Percentiles rank a stretch among this genome's conserved stretches.
Conservation (phyloP, 169 alveolate species). For the Miamiensis avidus region DNA sequence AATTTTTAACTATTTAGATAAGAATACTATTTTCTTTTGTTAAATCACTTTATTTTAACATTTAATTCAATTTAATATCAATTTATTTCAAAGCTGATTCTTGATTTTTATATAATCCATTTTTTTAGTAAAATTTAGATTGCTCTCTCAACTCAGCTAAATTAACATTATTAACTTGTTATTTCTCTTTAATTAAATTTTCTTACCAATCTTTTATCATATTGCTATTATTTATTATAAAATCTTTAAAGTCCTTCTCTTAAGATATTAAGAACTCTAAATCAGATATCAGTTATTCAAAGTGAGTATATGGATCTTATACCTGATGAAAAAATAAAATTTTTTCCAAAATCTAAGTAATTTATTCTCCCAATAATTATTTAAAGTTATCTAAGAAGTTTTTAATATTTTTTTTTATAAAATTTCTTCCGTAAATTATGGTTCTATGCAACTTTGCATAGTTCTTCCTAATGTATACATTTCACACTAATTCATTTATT, state of each 20-base stretch:
- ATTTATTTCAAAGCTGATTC: not conserved
- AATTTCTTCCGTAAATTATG: not conserved
- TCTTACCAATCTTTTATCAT: not conserved
- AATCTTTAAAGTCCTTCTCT: no score
- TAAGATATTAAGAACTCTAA: not conserved
- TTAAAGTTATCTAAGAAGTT: not conserved
- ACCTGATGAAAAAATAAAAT: no score
- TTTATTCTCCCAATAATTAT: not conserved
- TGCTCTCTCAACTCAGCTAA: not conserved
- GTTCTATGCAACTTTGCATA: not conserved
- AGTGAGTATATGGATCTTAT: not conserved
- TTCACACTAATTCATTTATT: not conserved
- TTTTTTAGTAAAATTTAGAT: not conserved
- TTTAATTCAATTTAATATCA: no score
- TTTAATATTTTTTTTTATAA: no score
- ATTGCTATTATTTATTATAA: not conserved
- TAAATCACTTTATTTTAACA: not conserved
- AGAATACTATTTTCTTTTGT: not conserved
- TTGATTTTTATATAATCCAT: not conserved
- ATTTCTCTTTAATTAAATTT: not conserved
- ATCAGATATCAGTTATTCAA: not conserved
- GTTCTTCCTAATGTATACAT: not conserved
- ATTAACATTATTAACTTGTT: no score
- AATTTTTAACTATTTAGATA: not conserved
- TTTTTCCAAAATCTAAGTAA: no score